phyloP scores from a whole-genome alignment of 805 yeast species.

The Candida railenensis region DNA sequence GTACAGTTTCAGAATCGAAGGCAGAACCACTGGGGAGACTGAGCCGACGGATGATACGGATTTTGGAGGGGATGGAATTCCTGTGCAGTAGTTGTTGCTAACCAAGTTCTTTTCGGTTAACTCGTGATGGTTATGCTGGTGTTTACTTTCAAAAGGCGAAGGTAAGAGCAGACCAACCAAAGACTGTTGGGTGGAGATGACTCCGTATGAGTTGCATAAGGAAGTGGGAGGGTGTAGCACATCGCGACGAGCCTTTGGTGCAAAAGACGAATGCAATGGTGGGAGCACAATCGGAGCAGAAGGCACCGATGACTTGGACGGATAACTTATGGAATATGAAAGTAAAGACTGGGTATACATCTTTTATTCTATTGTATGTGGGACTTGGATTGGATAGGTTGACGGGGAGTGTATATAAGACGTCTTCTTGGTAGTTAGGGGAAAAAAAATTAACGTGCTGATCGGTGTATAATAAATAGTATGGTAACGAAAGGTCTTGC shows the following conservation, averaged over 20 bases:
- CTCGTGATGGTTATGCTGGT: neutral
- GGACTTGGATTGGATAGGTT: too few species aligned
- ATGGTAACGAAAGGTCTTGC: too few species aligned
- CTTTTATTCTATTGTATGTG: neutral
- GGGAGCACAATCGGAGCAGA: conserved; percentile 3
- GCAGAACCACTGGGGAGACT: conserved; percentile 7
- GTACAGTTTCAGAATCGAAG: conserved; percentile 1
- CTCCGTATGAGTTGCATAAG: neutral
- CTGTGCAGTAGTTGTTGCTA: conserved; percentile 2
- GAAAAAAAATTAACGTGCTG: too few species aligned
- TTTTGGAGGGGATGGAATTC: conserved; percentile 6
- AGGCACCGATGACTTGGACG: conserved; percentile 1
- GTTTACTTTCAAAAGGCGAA: neutral
- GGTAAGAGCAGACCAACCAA: neutral
- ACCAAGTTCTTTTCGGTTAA: conserved; percentile 4
- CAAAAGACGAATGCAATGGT: conserved; percentile 1
- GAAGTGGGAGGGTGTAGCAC: conserved; percentile 4
- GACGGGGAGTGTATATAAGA: neutral
- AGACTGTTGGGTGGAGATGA: neutral
- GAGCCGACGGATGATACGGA: conserved; percentile 3
- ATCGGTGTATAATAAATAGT: too few species aligned
- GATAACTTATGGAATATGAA: conserved; percentile 4
- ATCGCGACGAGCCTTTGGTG: neutral
- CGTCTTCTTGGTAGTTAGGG: neutral
- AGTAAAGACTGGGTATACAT: conserved; percentile 7